phyloP scores from a whole-genome alignment of 164 flowering plant genomes.

The Warburgia ugandensis region DNA sequence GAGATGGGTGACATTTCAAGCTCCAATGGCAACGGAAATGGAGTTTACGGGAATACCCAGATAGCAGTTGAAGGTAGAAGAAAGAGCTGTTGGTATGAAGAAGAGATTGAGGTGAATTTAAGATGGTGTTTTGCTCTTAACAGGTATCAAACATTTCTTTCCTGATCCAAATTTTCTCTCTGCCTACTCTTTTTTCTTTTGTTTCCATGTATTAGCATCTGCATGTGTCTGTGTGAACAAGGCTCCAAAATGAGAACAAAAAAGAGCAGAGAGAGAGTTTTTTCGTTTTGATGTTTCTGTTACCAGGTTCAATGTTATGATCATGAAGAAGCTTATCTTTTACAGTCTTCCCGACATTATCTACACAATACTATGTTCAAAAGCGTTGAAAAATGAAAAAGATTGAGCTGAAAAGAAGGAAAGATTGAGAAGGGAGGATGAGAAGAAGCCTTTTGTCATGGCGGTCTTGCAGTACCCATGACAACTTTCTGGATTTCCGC shows the following conservation, averaged over 20 bases:
- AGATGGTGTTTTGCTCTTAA: slow-evolving; percentile 80
- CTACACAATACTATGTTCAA: no score
- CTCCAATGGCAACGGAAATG: slow-evolving; percentile 37
- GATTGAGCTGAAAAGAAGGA: no score
- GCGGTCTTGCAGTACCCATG: not conserved
- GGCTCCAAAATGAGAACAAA: not conserved
- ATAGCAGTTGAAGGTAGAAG: slow-evolving; percentile 34
- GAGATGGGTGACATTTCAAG: slow-evolving; percentile 57
- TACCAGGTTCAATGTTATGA: no score
- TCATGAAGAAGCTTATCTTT: no score
- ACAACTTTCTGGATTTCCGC: not conserved
- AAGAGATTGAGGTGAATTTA: slow-evolving; percentile 78
- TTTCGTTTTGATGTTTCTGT: no score
- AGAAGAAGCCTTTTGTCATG: slow-evolving; percentile 2
- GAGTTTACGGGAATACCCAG: slow-evolving; percentile 4
- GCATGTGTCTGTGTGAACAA: not conserved
- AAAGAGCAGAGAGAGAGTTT: not conserved
- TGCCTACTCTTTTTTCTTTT: not conserved
- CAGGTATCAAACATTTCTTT: not conserved
- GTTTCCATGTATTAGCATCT: not conserved
- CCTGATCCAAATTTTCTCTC: not conserved
- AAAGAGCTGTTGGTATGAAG: slow-evolving; percentile 95
- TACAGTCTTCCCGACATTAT: no score
- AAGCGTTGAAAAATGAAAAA: no score
- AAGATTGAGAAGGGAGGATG: slow-evolving; percentile 3